These are phyloP conservation scores for Thalassiosira livingstoniorum DNA, from an alignment of 352 stramenopile species.

Conservation along the genomic window DNA sequence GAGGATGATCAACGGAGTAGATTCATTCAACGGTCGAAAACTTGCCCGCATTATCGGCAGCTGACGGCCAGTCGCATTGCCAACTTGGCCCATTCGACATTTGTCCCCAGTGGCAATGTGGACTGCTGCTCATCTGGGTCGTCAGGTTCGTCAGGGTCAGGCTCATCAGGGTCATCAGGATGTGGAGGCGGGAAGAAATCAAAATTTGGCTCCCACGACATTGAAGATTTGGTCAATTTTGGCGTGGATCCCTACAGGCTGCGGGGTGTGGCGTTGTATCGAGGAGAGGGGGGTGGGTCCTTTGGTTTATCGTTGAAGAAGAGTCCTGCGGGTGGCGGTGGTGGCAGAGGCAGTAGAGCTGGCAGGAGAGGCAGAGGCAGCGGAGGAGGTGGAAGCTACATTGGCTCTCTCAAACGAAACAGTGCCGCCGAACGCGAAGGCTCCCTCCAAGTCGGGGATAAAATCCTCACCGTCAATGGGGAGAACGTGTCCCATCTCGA, in stretches of 20 bases:
- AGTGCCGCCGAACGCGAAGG: slow-evolving; percentile 51
- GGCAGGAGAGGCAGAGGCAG: too few species aligned
- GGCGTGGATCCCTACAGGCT: slow-evolving; percentile 67
- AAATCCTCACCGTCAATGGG: slow-evolving; percentile 71
- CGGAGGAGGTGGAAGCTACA: slow-evolving; percentile 23
- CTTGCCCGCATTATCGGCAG: slow-evolving; percentile 79
- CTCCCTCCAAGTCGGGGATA: slow-evolving; percentile 58
- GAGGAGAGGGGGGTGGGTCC: slow-evolving; percentile 29
- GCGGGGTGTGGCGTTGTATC: slow-evolving; percentile 71
- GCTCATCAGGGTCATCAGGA: too few species aligned
- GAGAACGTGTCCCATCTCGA: slow-evolving; percentile 36
- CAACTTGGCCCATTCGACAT: slow-evolving; percentile 45
- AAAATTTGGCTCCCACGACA: slow-evolving; percentile 75
- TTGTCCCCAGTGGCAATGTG: slow-evolving; percentile 55
- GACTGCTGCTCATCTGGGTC: slow-evolving; percentile 63
- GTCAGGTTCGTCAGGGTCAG: too few species aligned
- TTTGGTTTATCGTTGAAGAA: slow-evolving; percentile 56
- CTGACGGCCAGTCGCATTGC: slow-evolving; percentile 60
- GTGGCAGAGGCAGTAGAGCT: slow-evolving; percentile 2
- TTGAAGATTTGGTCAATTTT: slow-evolving; percentile 83
- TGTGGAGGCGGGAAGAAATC: slow-evolving; percentile 69
- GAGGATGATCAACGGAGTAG: not conserved
- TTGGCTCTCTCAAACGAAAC: slow-evolving; percentile 39
- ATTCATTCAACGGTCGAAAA: slow-evolving; percentile 45
- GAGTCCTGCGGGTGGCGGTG: too few species aligned